phyloP scores from a whole-genome alignment of 75 land plant genomes.

The Sequoia sempervirens region DNA sequence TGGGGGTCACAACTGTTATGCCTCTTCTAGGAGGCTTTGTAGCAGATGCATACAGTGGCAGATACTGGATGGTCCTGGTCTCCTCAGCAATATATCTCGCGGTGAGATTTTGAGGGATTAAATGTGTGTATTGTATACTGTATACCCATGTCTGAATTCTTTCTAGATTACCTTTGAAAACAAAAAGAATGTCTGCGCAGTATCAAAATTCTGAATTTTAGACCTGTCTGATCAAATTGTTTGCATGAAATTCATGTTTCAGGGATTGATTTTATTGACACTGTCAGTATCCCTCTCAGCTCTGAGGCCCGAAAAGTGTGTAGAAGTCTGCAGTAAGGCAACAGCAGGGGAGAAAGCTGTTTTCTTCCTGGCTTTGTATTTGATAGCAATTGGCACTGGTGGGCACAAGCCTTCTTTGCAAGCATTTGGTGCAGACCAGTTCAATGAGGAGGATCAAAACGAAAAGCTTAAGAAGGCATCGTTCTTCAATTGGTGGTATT shows the following conservation, averaged over 20 bases:
- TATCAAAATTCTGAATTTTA: not conserved
- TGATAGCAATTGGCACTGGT: constrained; percentile 31
- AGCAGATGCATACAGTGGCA: constrained; percentile 40
- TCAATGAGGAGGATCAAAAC: constrained; percentile 25
- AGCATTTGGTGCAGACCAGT: constrained; percentile 46
- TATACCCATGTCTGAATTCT: not conserved
- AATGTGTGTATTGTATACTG: not conserved
- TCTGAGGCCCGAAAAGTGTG: constrained; percentile 20
- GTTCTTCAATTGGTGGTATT: constrained; percentile 57
- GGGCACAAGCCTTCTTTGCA: constrained; percentile 38
- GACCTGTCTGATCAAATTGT: not conserved
- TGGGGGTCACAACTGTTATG: constrained; percentile 30
- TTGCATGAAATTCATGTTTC: not conserved
- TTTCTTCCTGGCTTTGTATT: constrained; percentile 29
- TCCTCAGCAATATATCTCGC: constrained; percentile 8
- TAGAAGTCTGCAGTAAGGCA: constrained; percentile 12
- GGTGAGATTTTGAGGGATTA: not conserved
- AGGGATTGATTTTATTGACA: constrained; percentile 36
- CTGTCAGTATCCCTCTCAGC: constrained; percentile 21
- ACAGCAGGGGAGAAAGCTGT: constrained; percentile 13
- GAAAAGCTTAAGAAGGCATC: constrained; percentile 27
- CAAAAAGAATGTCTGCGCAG: too few relatives aligned
- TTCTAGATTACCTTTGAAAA: too few relatives aligned
- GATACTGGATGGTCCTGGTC: constrained; percentile 24
- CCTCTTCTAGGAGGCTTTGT: constrained; percentile 42